Evolutionary conservation across 345 rosid species (phyloP).

Genomic region (Citrus sp.): DNA sequence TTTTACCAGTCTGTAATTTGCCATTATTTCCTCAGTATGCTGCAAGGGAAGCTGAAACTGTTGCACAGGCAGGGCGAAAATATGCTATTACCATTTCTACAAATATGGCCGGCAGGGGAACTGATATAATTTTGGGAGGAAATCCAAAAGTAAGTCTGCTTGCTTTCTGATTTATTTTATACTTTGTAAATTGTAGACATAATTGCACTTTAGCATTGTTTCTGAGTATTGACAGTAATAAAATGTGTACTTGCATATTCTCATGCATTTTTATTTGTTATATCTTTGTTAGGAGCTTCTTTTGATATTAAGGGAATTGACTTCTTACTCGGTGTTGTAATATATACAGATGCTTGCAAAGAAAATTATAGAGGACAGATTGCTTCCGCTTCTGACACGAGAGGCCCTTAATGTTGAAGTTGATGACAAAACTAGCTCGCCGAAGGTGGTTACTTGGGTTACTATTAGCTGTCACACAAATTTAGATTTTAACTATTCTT

Average conservation of each 20-base stretch:
- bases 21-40: slow-evolving; percentile 60
- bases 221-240: neutral
- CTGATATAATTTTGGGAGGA: slow-evolving; percentile 95
- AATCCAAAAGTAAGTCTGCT: slow-evolving; percentile 68
- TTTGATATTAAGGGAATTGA: slow-evolving; percentile 10
- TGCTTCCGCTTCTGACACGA: slow-evolving; percentile 69
- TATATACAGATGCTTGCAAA: slow-evolving; percentile 77
- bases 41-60: slow-evolving; percentile 88
- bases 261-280: neutral
- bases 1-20: slow-evolving; percentile 11
- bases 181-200: neutral
- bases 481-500: slow-evolving; percentile 11
- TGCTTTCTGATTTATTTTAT: slow-evolving; percentile 13
- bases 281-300: slow-evolving; percentile 9
- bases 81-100: slow-evolving; percentile 94
- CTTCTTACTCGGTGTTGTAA: slow-evolving; percentile 16
- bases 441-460: slow-evolving; percentile 45
- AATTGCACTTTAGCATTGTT: neutral
- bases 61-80: slow-evolving; percentile 94
- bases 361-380: slow-evolving; percentile 77
- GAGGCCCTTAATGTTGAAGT: slow-evolving; percentile 47
- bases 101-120: slow-evolving; percentile 99
- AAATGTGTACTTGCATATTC: neutral
- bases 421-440: slow-evolving; percentile 41
- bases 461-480: slow-evolving; percentile 7